Evolutionary conservation across 805 yeast genomes (phyloP).

Genomic region (Ogataea naganishii): DNA sequence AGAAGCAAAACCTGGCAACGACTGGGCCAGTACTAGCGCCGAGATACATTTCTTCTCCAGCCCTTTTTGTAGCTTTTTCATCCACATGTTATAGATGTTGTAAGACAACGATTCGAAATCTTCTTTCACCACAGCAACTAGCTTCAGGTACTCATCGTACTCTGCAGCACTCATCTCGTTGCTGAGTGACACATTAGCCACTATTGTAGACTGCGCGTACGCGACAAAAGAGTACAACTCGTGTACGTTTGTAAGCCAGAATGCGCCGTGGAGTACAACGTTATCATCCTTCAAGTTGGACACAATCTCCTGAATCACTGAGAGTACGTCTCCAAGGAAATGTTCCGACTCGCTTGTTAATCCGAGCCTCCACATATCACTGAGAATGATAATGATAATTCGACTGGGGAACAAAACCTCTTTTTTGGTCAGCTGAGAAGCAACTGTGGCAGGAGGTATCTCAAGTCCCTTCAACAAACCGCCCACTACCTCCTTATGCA

Average conservation of each 20-base stretch:
- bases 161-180: slow-evolving; percentile 86
- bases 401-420: slow-evolving; percentile 96
- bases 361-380: slow-evolving; percentile 98
- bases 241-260: slow-evolving; percentile 95
- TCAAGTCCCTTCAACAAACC: slow-evolving; percentile 79
- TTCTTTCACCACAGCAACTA: slow-evolving; percentile 86
- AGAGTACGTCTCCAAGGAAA: slow-evolving; percentile 80
- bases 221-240: slow-evolving; percentile 91
- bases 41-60: slow-evolving; percentile 86
- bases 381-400: slow-evolving; percentile 80
- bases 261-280: slow-evolving; percentile 85
- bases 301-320: slow-evolving; percentile 80
- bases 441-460: slow-evolving; percentile 80
- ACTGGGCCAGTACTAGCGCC: slow-evolving; percentile 92
- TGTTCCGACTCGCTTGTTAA: slow-evolving; percentile 86
- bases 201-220: slow-evolving; percentile 86
- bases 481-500: slow-evolving; percentile 79
- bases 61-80: slow-evolving; percentile 88
- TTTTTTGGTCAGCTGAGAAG: slow-evolving; percentile 73
- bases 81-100: slow-evolving; percentile 94
- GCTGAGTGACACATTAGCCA: slow-evolving; percentile 71
- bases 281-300: slow-evolving; percentile 76
- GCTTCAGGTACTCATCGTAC: slow-evolving; percentile 78
- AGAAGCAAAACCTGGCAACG: slow-evolving; percentile 92
- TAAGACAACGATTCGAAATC: slow-evolving; percentile 90